phyloP scores from a whole-genome alignment of 805 yeast genomes.

The Zygosaccharomyces pseudorouxii region DNA sequence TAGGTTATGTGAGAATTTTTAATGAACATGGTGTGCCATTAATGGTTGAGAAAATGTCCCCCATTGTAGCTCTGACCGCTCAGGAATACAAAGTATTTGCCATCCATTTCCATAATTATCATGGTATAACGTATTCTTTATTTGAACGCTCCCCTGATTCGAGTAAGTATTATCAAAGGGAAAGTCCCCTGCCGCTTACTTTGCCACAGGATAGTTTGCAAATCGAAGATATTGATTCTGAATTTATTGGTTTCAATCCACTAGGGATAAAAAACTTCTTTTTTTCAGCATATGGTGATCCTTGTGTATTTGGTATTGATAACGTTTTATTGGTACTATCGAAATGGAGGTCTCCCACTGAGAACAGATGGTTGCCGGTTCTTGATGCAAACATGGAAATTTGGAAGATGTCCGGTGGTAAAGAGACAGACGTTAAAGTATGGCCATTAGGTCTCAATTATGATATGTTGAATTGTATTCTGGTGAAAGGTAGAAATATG shows the following conservation, averaged over 20 bases:
- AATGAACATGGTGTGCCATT: conserved; percentile 71
- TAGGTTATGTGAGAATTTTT: conserved; percentile 69
- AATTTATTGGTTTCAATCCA: conserved; percentile 27
- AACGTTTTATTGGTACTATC: conserved; percentile 65
- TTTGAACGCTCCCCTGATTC: conserved; percentile 26
- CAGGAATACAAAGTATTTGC: conserved; percentile 52
- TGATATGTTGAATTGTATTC: conserved; percentile 67
- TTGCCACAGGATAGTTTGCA: conserved; percentile 22
- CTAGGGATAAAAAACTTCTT: conserved; percentile 58
- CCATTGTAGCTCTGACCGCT: conserved; percentile 69
- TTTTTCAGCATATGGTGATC: conserved; percentile 86
- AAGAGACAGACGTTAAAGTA: conserved; percentile 51
- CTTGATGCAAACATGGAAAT: conserved; percentile 49
- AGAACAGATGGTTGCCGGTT: conserved; percentile 84
- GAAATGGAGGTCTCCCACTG: conserved; percentile 72
- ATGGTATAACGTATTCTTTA: conserved; percentile 28
- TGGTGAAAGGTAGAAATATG: conserved; percentile 58
- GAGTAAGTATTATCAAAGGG: conserved; percentile 40
- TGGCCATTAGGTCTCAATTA: conserved; percentile 85
- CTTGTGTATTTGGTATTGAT: conserved; percentile 77
- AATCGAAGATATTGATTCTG: conserved; percentile 34
- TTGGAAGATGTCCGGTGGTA: conserved; percentile 50
- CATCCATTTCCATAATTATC: conserved; percentile 38
- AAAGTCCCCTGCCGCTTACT: conserved; percentile 42
- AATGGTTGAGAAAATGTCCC: conserved; percentile 62